Percentiles rank a stretch among this genome's conserved stretches.
Conservation (phyloP, 169 alveolate genomes). For the Plasmodium sp. region DNA sequence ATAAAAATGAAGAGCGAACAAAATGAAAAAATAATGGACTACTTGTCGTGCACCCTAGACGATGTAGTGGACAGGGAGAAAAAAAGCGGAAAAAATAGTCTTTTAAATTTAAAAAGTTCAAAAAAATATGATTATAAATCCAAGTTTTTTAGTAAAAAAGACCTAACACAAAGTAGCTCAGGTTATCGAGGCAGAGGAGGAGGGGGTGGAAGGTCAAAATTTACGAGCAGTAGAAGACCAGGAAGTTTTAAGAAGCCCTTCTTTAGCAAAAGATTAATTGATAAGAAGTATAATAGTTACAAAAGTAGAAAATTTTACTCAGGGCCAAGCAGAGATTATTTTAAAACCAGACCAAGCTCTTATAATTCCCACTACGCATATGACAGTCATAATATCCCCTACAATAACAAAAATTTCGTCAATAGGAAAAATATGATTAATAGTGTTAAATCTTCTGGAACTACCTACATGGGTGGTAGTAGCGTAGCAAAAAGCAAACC, state of each 20-base stretch:
- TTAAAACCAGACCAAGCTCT: slow-evolving; percentile 9
- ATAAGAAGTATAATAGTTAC: slow-evolving; percentile 15
- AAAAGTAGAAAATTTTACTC: slow-evolving; percentile 12
- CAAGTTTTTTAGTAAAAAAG: slow-evolving; percentile 35
- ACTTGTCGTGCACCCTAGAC: slow-evolving; percentile 62
- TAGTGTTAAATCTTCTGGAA: slow-evolving; percentile 17
- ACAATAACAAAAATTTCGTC: slow-evolving; percentile 22
- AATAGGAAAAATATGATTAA: slow-evolving; percentile 1
- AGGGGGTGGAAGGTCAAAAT: slow-evolving; percentile 38
- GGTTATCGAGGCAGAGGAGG: slow-evolving; percentile 52
- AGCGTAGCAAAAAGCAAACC: slow-evolving; percentile 11
- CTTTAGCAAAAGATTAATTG: slow-evolving; percentile 46
- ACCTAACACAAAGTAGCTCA: slow-evolving; percentile 31
- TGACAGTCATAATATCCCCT: slow-evolving; percentile 36
- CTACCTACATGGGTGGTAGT: slow-evolving; percentile 9
- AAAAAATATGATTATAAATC: slow-evolving; percentile 37
- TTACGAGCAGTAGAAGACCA: slow-evolving; percentile 28
- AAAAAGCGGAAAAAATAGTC: slow-evolving; percentile 51
- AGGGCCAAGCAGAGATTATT: slow-evolving; percentile 14
- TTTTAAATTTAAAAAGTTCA: slow-evolving; percentile 11
- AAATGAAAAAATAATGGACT: slow-evolving; percentile 72
- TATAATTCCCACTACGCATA: slow-evolving; percentile 24
- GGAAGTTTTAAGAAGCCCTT: slow-evolving; percentile 58
- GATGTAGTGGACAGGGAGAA: slow-evolving; percentile 69
- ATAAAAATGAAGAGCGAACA: slow-evolving; percentile 59